Conservation (phyloP, 805 yeast species). For the Suhomyces tanzawaensis region DNA sequence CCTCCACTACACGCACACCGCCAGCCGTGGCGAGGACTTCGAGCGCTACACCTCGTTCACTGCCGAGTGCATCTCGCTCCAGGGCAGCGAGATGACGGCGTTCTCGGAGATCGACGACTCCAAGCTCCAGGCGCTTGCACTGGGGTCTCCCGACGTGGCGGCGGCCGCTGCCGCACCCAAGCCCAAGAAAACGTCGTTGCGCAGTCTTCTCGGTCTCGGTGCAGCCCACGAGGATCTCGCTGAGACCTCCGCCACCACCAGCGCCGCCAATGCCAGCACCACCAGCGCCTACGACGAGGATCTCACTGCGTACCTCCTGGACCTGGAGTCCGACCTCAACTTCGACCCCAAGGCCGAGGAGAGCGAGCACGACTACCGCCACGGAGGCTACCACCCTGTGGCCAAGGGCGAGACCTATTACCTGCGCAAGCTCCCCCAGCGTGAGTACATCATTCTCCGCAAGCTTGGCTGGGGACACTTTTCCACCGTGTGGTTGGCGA, state of each 20-base stretch:
- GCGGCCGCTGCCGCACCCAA: neutral
- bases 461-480: slow-evolving; percentile 74
- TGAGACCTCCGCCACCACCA: slow-evolving; percentile 1
- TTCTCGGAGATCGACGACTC: slow-evolving; percentile 4
- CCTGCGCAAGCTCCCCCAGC: slow-evolving; percentile 29
- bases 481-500: slow-evolving; percentile 69
- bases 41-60: slow-evolving; percentile 30
- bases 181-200: slow-evolving; percentile 6
- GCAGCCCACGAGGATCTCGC: neutral
- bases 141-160: neutral
- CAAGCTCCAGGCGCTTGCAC: neutral
- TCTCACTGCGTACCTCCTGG: slow-evolving; percentile 16
- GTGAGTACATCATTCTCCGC: slow-evolving; percentile 46
- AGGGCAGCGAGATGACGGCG: slow-evolving; percentile 37
- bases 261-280: neutral
- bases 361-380: slow-evolving; percentile 48
- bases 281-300: slow-evolving; percentile 11
- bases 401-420: slow-evolving; percentile 54
- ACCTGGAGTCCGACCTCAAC: slow-evolving; percentile 26
- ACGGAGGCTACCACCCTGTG: slow-evolving; percentile 68
- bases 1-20: slow-evolving; percentile 1
- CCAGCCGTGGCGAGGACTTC: slow-evolving; percentile 1
- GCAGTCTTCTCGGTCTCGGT: slow-evolving; percentile 5
- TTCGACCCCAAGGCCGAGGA: slow-evolving; percentile 44
- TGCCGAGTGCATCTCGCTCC: slow-evolving; percentile 37